A percentile compares a stretch with the other conserved stretches of the same genome.
Conservation (phyloP, 345 rosid genomes). For the Populus nigra region DNA sequence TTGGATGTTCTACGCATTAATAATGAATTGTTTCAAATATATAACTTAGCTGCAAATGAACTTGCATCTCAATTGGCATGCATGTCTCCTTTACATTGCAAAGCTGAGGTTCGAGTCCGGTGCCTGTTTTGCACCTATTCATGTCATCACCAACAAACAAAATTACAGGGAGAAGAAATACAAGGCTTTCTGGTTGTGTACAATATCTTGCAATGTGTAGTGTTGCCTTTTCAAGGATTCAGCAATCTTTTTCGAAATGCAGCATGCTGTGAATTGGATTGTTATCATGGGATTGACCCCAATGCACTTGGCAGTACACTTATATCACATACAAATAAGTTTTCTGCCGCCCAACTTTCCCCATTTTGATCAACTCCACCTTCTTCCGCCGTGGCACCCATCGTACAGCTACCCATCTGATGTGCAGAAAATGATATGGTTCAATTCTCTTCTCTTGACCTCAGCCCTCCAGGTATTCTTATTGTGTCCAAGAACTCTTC, state of each 20-base stretch:
- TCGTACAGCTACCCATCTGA: slow-evolving; percentile 80
- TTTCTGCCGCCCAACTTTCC: slow-evolving; percentile 58
- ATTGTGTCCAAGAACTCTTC: slow-evolving; percentile 51
- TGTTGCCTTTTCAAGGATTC: slow-evolving; percentile 21
- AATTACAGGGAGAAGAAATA: background rate
- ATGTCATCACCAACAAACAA: background rate
- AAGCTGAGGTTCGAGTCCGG: no score
- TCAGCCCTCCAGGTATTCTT: slow-evolving; percentile 32
- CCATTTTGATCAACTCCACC: slow-evolving; percentile 66
- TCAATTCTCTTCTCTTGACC: slow-evolving; percentile 49
- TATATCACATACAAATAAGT: slow-evolving; percentile 54
- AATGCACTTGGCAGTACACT: slow-evolving; percentile 59
- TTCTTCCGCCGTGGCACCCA: slow-evolving; percentile 49
- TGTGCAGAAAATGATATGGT: slow-evolving; percentile 47
- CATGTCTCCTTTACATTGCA: no score
- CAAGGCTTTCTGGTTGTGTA: background rate
- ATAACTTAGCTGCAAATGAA: no score
- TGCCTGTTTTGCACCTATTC: no score
- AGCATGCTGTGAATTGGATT: slow-evolving; percentile 61
- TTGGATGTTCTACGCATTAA: no score
- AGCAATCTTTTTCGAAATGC: slow-evolving; percentile 49
- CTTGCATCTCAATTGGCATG: no score
- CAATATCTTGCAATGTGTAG: background rate
- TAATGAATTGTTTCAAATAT: background rate
- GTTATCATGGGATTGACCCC: slow-evolving; percentile 81